Evolutionary conservation across 345 rosid genomes (phyloP).

Genomic region (Combretum micranthum): DNA sequence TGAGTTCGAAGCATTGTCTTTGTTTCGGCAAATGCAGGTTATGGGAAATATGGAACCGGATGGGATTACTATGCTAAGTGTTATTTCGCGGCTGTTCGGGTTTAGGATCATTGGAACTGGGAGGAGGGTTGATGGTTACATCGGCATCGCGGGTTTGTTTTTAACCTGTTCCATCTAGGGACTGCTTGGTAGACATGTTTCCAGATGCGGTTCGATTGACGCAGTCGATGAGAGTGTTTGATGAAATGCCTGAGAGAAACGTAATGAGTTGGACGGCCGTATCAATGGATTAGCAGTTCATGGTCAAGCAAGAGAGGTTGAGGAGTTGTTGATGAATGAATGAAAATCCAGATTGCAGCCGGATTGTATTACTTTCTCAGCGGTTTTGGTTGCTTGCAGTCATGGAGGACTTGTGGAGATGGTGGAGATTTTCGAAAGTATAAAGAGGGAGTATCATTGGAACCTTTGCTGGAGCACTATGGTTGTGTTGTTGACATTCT

Average conservation of each 20-base stretch:
- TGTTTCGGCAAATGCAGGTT: slow-evolving; percentile 36
- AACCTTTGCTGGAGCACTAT: slow-evolving; percentile 36
- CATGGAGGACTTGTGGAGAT: slow-evolving; percentile 39
- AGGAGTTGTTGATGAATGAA: slow-evolving; percentile 26
- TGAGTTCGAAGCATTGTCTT: slow-evolving; percentile 28
- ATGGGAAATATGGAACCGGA: slow-evolving; percentile 22
- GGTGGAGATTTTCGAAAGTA: slow-evolving; percentile 41
- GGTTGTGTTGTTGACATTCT: slow-evolving; percentile 55
- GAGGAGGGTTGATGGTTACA: slow-evolving; percentile 36
- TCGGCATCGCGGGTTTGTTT: slow-evolving; percentile 21
- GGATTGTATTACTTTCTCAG: slow-evolving; percentile 33
- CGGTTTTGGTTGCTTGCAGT: slow-evolving; percentile 40
- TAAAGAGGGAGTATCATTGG: slow-evolving; percentile 24
- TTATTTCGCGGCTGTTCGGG: slow-evolving; percentile 35
- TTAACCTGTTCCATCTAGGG: slow-evolving; percentile 23
- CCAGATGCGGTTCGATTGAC: slow-evolving; percentile 43
- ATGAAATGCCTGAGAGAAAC: slow-evolving; percentile 31
- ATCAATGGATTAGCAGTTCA: slow-evolving; percentile 47
- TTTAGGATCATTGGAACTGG: slow-evolving; percentile 38
- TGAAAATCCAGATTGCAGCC: slow-evolving; percentile 23
- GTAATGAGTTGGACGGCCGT: slow-evolving; percentile 37
- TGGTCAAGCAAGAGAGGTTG: slow-evolving; percentile 32
- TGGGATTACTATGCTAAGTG: slow-evolving; percentile 35
- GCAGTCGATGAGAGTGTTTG: slow-evolving; percentile 32
- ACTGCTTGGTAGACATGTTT: slow-evolving; percentile 53